Conservation (phyloP, 129 eudicot genomes). For the Flaveria brownii region DNA sequence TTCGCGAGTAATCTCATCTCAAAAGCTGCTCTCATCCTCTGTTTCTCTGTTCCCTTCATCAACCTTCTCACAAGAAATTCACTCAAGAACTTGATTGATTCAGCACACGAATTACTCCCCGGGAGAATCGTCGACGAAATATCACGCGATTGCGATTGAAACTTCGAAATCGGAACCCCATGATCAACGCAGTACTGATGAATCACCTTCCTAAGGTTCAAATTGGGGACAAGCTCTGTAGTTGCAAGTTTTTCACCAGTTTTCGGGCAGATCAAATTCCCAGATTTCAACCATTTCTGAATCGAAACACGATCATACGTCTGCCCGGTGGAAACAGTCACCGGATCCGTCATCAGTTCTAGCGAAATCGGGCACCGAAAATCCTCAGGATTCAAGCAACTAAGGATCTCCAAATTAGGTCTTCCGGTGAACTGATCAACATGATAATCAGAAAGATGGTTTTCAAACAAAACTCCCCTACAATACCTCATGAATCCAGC, state of each 20-base stretch:
- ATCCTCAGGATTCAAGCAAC: slow-evolving; percentile 66
- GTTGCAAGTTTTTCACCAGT: slow-evolving; percentile 60
- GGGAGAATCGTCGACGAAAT: slow-evolving; percentile 57
- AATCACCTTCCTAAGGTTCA: slow-evolving; percentile 59
- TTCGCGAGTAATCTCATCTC: slow-evolving; percentile 76
- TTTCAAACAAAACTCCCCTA: slow-evolving; percentile 67
- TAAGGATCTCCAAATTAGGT: slow-evolving; percentile 39
- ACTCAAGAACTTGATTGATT: slow-evolving; percentile 54
- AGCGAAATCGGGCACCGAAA: slow-evolving; percentile 87
- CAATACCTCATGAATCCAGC: slow-evolving; percentile 73
- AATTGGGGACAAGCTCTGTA: slow-evolving; percentile 69
- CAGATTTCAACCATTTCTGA: slow-evolving; percentile 75
- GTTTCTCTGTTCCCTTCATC: slow-evolving; percentile 37
- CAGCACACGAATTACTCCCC: slow-evolving; percentile 58
- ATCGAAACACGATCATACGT: slow-evolving; percentile 81
- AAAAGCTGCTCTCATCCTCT: slow-evolving; percentile 54
- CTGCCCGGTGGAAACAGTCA: slow-evolving; percentile 80
- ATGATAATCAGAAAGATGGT: slow-evolving; percentile 7
- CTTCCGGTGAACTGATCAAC: slow-evolving; percentile 33
- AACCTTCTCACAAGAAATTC: slow-evolving; percentile 48
- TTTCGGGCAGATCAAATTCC: slow-evolving; percentile 74
- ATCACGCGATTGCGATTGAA: slow-evolving; percentile 49
- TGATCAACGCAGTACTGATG: slow-evolving; percentile 69
- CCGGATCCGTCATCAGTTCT: slow-evolving; percentile 89
- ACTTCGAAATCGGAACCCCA: slow-evolving; percentile 63